Evolutionary conservation across 169 alveolate genomes (phyloP).

Genomic region (Plasmodium vivax): DNA sequence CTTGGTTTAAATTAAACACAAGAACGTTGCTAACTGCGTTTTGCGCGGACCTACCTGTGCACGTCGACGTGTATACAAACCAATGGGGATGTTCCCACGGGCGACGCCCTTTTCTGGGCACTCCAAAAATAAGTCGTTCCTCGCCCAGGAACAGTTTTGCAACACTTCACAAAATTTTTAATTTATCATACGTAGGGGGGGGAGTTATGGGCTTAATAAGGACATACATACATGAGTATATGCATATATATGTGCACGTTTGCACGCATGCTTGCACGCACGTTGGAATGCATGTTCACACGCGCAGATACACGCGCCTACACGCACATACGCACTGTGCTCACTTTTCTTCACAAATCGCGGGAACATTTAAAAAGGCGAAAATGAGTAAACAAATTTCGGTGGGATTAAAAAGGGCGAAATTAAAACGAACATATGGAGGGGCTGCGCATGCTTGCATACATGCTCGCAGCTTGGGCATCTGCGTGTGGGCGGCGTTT

Average conservation of each 20-base stretch:
- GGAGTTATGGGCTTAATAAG: conserved; percentile 3
- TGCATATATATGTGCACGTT: background rate
- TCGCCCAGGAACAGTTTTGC: background rate
- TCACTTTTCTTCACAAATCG: background rate
- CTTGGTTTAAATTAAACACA: background rate
- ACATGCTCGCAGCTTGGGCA: background rate
- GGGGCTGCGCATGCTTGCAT: background rate
- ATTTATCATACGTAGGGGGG: background rate
- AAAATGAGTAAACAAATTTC: conserved; percentile 39
- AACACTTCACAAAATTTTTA: background rate
- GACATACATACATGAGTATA: background rate
- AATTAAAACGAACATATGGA: conserved; percentile 14
- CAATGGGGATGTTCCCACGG: background rate
- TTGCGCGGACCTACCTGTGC: background rate
- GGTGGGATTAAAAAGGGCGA: conserved; percentile 16
- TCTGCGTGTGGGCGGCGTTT: background rate
- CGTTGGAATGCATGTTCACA: background rate
- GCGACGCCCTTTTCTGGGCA: background rate
- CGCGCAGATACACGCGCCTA: background rate
- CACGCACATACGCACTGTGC: background rate
- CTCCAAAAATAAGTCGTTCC: background rate
- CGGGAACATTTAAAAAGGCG: conserved; percentile 7
- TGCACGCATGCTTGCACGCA: background rate
- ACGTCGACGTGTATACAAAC: background rate
- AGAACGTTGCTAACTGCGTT: background rate